These are phyloP conservation scores for Geranium rotundifolium DNA, from an alignment of 345 rosid genomes.

Conservation along the genomic window DNA sequence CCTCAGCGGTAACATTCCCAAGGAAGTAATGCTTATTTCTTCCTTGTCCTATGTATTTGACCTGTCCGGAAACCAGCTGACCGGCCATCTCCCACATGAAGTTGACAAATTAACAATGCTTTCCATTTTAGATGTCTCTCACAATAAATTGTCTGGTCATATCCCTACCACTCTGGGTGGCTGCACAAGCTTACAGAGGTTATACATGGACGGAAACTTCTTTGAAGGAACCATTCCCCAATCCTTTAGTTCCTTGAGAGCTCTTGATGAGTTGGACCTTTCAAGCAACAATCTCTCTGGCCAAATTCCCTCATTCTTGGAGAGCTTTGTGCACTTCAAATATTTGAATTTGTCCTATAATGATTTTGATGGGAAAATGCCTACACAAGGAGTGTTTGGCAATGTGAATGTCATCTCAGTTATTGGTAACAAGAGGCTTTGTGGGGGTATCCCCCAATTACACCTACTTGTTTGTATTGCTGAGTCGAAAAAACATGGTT, in stretches of 20 bases:
- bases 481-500: no score
- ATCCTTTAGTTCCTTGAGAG: background rate
- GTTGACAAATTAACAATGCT: slow-evolving; percentile 5
- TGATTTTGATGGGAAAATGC: background rate
- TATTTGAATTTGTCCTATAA: background rate
- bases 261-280: background rate
- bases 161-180: slow-evolving; percentile 7
- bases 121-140: no score
- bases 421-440: background rate
- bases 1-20: slow-evolving; percentile 9
- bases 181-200: slow-evolving; percentile 7
- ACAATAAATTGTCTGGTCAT: no score
- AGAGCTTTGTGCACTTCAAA: background rate
- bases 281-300: background rate
- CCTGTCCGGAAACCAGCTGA: slow-evolving; percentile 1
- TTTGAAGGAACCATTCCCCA: slow-evolving; percentile 1
- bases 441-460: background rate
- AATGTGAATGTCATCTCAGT: background rate
- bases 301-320: background rate
- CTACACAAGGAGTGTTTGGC: background rate
- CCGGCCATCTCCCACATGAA: slow-evolving; percentile 6
- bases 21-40: slow-evolving; percentile 1
- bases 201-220: no score
- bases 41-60: background rate
- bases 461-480: background rate